Percentiles rank a stretch among this genome's conserved stretches.
Conservation (phyloP, 2,329 filamentous ascomycete genomes). For the Colletotrichum theobromicola region DNA sequence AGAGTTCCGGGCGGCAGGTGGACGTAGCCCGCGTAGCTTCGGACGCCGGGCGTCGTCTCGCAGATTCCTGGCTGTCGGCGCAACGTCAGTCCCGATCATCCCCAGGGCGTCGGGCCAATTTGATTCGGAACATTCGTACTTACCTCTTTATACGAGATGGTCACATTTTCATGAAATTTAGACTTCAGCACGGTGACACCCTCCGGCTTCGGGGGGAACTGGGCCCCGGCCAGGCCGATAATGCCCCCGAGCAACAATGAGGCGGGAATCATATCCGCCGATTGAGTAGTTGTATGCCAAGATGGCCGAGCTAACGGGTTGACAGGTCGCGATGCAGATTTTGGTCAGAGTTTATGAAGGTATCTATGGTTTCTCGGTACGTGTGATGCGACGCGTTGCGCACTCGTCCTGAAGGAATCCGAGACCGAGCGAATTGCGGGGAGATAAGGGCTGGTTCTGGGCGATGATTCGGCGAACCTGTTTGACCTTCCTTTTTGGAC, state of each 20-base stretch:
- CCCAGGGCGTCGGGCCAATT: background rate
- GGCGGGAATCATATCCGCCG: background rate
- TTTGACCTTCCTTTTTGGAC: constrained; percentile 14
- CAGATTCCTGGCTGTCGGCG: constrained; percentile 57
- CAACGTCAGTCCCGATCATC: background rate
- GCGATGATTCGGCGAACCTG: background rate
- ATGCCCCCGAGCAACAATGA: constrained; percentile 24
- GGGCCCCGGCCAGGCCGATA: constrained; percentile 27
- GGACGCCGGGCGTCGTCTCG: constrained; percentile 63
- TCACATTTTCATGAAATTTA: constrained; percentile 64
- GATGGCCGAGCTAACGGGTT: background rate
- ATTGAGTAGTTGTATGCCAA: background rate
- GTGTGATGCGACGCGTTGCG: background rate
- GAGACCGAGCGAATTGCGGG: background rate
- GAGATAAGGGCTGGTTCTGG: background rate
- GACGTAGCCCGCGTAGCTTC: constrained; percentile 70
- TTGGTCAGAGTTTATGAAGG: background rate
- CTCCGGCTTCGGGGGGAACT: constrained; percentile 34
- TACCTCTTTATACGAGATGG: constrained; percentile 65
- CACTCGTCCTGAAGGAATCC: background rate
- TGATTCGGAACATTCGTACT: constrained; percentile 24
- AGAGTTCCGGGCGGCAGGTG: constrained; percentile 49
- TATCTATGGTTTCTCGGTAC: background rate
- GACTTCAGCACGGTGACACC: constrained; percentile 56
- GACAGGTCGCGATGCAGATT: background rate